Base-by-base conservation (phyloP, 78 protist genomes). In the Guillardia theta region DNA sequence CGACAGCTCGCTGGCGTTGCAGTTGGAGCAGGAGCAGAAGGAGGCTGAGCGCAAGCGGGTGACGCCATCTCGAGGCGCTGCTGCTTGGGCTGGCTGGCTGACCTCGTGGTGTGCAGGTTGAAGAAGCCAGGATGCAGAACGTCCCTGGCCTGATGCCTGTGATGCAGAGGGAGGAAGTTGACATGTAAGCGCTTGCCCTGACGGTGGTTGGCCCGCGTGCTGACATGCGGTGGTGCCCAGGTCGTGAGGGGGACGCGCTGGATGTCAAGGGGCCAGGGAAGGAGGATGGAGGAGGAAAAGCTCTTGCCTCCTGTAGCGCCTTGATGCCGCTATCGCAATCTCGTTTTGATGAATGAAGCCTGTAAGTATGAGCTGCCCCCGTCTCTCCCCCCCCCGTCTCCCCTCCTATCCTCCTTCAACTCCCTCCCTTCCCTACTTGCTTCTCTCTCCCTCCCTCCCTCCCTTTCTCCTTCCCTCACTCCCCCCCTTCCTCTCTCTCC, bases 101-200 rank as follows among this genome's bases (percentile, higher is more conserved):
- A 2, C 41, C 27, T 1, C 4, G 0, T 4, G 6, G 10, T 4
- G 5, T 33, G 83, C 83, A 80, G 90, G 2, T 48, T 19, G 90
- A 80, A 30, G 6, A 9, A 44, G 53, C 45, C 12, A 18, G 50
- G 12, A 18, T 37, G 90, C 48, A 39, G 53, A 21, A 46, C 12
- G 90, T 80, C 12, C 90, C 90, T 9, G 90, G 90, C 12, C 37
- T 80, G 36, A 39, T 80, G 46, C 90, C 90, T 4, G 90, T 80
- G 36, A 44, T 44, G 53, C 90, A 80, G 90, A 80, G 90, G 33
- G 90, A 39, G 46, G 90, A 80, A 33, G 90, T 44, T 18, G 30
- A 44, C 90, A 80, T 80, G 90, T 70, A 6, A 70, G 83, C 58
- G 15, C 58, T 50, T 15, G 58, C 58, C 10, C 58, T 19, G 30